These are phyloP conservation scores for Scedosporium minutisporum DNA, from an alignment of 2,329 filamentous ascomycete genomes.

Conservation along the genomic window DNA sequence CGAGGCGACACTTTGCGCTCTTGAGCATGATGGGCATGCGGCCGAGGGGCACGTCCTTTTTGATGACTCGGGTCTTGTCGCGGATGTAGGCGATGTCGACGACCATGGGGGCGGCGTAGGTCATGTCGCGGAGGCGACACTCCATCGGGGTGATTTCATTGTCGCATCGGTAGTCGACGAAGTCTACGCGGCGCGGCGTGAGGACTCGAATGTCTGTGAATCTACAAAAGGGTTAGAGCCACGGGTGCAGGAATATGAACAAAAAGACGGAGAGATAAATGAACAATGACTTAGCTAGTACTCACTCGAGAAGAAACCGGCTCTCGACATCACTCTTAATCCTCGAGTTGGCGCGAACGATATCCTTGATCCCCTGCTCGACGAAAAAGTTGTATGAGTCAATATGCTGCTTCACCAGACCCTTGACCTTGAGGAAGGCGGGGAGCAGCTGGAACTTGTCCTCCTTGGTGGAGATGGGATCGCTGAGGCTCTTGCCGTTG, in stretches of 20 bases:
- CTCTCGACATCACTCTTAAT: constrained; percentile 89
- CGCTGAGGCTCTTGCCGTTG: constrained; percentile 57
- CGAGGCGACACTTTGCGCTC: constrained; percentile 84
- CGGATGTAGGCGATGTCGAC: constrained; percentile 88
- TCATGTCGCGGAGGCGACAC: constrained; percentile 91
- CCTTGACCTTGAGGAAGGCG: constrained; percentile 97
- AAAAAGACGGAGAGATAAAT: background rate
- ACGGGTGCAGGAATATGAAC: too few relatives aligned
- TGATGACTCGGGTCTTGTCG: constrained; percentile 65
- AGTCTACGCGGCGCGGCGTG: constrained; percentile 68
- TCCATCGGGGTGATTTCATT: constrained; percentile 86
- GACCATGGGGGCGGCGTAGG: constrained; percentile 90
- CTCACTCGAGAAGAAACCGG: constrained; percentile 75
- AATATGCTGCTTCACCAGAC: constrained; percentile 92
- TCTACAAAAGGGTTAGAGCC: constrained; percentile 16
- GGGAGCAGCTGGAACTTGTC: constrained; percentile 97
- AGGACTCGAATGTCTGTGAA: constrained; percentile 87
- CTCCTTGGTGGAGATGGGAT: constrained; percentile 54
- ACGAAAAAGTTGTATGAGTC: constrained; percentile 99
- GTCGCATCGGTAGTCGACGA: constrained; percentile 59
- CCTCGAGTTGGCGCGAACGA: constrained; percentile 80
- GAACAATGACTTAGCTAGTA: background rate
- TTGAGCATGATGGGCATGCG: constrained; percentile 95
- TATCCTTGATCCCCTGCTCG: constrained; percentile 93
- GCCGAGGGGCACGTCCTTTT: constrained; percentile 71